A percentile compares a stretch with the other conserved stretches of the same genome.
phyloP scores from a whole-genome alignment of 345 rosid genomes.

The Lepidium africanum region DNA sequence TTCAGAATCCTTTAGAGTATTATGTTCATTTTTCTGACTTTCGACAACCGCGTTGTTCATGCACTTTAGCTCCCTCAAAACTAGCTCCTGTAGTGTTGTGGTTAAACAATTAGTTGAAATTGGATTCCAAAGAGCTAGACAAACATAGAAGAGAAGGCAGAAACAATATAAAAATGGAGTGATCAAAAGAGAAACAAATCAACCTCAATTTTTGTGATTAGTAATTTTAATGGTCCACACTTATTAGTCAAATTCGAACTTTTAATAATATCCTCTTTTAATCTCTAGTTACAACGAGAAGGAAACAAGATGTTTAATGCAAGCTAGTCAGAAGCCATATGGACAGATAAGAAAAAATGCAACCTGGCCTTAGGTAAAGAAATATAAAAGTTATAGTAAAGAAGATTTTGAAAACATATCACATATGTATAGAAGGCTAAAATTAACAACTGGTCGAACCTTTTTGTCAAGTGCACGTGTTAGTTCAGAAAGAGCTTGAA shows the following conservation, averaged over 20 bases:
- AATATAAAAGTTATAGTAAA: not conserved
- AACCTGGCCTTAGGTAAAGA: not conserved
- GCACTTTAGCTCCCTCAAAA: conserved; percentile 58
- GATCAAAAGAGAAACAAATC: not conserved
- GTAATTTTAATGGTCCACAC: not conserved
- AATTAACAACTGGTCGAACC: conserved; percentile 31
- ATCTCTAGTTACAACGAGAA: not conserved
- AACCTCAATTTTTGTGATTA: not conserved
- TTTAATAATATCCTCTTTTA: not conserved
- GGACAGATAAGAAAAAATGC: not conserved
- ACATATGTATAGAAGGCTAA: conserved; percentile 1
- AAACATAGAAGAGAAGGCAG: not conserved
- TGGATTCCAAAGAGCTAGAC: conserved; percentile 4
- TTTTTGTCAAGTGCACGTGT: conserved; percentile 46
- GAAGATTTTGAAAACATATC: not conserved
- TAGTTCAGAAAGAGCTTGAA: conserved; percentile 50
- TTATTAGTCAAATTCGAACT: not conserved
- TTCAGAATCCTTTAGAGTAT: conserved; percentile 53
- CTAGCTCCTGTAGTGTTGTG: conserved; percentile 50
- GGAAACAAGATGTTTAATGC: not conserved
- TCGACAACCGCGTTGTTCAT: conserved; percentile 62
- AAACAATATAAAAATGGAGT: not conserved
- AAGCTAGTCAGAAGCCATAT: conserved; percentile 5
- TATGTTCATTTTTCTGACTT: conserved; percentile 50
- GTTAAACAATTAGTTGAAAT: conserved; percentile 19